Evolutionary conservation across 2,329 filamentous ascomycete species (phyloP), one percentile per base, ranked within the genome.

Genomic region (Ascochyta lentis): DNA sequence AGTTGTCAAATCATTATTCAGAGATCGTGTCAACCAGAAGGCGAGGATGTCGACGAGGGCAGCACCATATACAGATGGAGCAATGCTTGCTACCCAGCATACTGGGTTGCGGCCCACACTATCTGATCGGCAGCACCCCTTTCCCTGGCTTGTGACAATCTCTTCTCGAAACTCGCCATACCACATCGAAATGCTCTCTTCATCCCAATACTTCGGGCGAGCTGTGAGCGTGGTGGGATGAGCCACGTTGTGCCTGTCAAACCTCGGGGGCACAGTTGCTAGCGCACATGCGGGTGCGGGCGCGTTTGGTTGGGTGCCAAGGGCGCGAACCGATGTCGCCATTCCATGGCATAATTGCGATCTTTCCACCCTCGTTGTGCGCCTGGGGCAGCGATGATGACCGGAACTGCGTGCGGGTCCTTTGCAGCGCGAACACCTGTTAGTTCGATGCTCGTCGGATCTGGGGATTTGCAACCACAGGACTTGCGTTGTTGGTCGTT

Each of bases 341-440:
- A 56, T 56, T 48, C n/a, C 48, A 56, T 51, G 53, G 53, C 53
- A 56, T 34, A 43, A 56, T 56, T 56, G 47, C 53, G 53, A 56
- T 48, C 47, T 39, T 38, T 23, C 33, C 41, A 27, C 42, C 42
- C 31, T 47, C 47, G 22, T 27, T 31, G 15, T 43, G 27, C 45
- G 33, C 42, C 51, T 47, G 53, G 26, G 34, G 47, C 43, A 51
- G 38, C 53, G 42, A 26, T 35, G 42, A 24, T 37, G 22, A 16
- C 16, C 26, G 38, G 9, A 15, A 48, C 7, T 9, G 37, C 13
- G 31, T 33, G 48, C 31, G 53, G 47, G 33, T 42, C 24, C 31
- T 27, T 22, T 42, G 27, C 19, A 19, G 29, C 46, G 35, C 38
- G 27, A 24, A 19, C 37, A 29, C 8, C 19, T 19, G 42, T 43